Percentiles rank a stretch among this genome's conserved stretches.
Conservation (phyloP, 805 yeast species). For the Starmerella khaoyaiensis region DNA sequence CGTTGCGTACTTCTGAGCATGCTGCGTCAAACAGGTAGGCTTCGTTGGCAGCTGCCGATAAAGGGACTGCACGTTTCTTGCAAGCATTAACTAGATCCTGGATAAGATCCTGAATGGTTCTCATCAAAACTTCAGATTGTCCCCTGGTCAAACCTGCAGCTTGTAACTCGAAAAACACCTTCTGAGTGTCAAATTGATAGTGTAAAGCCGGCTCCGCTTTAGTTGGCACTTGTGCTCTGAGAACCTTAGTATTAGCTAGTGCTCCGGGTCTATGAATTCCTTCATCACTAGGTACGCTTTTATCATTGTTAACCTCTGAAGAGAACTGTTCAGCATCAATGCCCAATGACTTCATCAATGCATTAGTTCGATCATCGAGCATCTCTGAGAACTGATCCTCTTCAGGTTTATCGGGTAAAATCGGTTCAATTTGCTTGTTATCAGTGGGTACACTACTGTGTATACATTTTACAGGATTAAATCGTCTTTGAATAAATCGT, state of each 20-base stretch:
- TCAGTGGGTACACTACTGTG: no score
- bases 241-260: not conserved
- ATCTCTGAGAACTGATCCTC: constrained; percentile 17
- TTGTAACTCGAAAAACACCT: constrained; percentile 40
- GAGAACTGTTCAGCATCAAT: constrained; percentile 2
- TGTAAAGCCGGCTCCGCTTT: not conserved
- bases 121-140: constrained; percentile 50
- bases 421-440: constrained; percentile 7
- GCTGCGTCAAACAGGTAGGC: constrained; percentile 84
- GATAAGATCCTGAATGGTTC: constrained; percentile 30
- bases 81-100: constrained; percentile 27
- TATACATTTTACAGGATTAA: no score
- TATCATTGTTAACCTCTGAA: no score
- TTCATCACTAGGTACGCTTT: no score
- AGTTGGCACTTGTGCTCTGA: not conserved
- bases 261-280: not conserved
- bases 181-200: constrained; percentile 47
- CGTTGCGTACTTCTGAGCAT: constrained; percentile 70
- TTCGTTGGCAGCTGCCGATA: constrained; percentile 73
- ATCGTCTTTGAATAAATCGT: no score
- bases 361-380: constrained; percentile 20
- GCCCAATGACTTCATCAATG: constrained; percentile 12
- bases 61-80: constrained; percentile 29
- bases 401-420: constrained; percentile 5
- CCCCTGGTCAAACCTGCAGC: constrained; percentile 45